Conservation (phyloP, 352 stramenopile species). For the Phytophthora pseudosyringae region DNA sequence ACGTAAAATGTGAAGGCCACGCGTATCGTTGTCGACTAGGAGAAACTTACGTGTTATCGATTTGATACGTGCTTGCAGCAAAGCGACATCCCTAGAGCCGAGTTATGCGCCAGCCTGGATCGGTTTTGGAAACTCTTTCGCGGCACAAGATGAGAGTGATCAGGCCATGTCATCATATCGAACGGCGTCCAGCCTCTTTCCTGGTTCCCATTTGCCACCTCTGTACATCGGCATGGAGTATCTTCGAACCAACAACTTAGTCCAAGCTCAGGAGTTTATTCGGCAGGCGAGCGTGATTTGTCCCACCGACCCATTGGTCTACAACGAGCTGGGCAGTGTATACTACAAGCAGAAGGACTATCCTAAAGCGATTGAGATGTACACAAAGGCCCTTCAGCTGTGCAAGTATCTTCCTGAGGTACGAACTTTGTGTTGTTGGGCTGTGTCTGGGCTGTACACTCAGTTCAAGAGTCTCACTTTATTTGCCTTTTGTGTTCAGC, state of each 20-base stretch:
- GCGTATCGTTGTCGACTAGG: neutral
- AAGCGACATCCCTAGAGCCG: conserved; percentile 91
- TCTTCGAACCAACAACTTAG: conserved; percentile 96
- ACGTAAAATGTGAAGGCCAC: neutral
- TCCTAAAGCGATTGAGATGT: conserved; percentile 88
- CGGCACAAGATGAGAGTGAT: conserved; percentile 97
- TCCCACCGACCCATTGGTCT: conserved; percentile 92
- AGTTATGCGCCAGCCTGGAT: conserved; percentile 97
- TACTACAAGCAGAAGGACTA: conserved; percentile 93
- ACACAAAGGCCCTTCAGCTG: conserved; percentile 85
- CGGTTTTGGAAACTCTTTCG: conserved; percentile 97
- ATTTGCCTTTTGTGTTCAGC: conserved; percentile 37
- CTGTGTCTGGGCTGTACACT: neutral
- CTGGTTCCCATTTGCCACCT: conserved; percentile 92
- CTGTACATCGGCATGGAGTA: conserved; percentile 99
- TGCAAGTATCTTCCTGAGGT: conserved; percentile 82
- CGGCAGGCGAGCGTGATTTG: conserved; percentile 87
- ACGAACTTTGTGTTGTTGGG: conserved; percentile 4
- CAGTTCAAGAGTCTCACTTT: neutral
- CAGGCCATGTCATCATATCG: conserved; percentile 97
- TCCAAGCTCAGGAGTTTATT: conserved; percentile 95
- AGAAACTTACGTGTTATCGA: neutral
- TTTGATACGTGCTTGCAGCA: conserved; percentile 46
- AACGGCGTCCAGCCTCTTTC: conserved; percentile 93
- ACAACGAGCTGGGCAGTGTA: conserved; percentile 97